A percentile compares a stretch with the other conserved stretches of the same genome.
phyloP scores from a whole-genome alignment of 176 grass and related monocot genomes.

The Metroxylon sagu region DNA sequence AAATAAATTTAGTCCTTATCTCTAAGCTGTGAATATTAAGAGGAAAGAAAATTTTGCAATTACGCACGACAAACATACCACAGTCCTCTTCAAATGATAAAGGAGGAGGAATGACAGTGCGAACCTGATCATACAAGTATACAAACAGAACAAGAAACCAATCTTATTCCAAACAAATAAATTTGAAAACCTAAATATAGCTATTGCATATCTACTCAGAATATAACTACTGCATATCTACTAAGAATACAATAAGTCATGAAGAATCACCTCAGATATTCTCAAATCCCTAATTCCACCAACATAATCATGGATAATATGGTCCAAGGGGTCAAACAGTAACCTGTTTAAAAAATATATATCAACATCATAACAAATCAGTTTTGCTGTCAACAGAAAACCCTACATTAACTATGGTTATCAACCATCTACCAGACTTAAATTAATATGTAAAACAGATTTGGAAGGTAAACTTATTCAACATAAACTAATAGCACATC shows the following conservation, averaged over 20 bases:
- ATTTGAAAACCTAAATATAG: too few species aligned
- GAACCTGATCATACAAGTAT: constrained; percentile 41
- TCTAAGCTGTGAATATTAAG: too few species aligned
- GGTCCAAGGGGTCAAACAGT: constrained; percentile 62
- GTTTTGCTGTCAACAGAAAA: neutral
- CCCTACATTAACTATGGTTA: too few species aligned
- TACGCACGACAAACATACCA: constrained; percentile 31
- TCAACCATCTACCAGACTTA: too few species aligned
- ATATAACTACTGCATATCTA: too few species aligned
- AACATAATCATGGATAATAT: constrained; percentile 81
- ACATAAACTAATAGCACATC: neutral
- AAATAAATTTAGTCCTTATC: too few species aligned
- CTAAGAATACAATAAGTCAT: too few species aligned
- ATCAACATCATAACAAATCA: neutral
- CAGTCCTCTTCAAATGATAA: constrained; percentile 80
- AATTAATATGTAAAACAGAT: too few species aligned
- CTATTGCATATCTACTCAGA: too few species aligned
- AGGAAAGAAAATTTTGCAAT: too few species aligned
- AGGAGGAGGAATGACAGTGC: constrained; percentile 54
- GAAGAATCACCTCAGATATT: constrained; percentile 53
- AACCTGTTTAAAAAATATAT: constrained; percentile 36
- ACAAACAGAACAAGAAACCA: constrained; percentile 11
- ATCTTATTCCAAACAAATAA: neutral
- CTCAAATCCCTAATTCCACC: constrained; percentile 74
- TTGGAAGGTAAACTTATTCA: too few species aligned